These are phyloP conservation scores for Patellifolia procumbens DNA, from an alignment of 179 eudicot species.

Conservation along the genomic window DNA sequence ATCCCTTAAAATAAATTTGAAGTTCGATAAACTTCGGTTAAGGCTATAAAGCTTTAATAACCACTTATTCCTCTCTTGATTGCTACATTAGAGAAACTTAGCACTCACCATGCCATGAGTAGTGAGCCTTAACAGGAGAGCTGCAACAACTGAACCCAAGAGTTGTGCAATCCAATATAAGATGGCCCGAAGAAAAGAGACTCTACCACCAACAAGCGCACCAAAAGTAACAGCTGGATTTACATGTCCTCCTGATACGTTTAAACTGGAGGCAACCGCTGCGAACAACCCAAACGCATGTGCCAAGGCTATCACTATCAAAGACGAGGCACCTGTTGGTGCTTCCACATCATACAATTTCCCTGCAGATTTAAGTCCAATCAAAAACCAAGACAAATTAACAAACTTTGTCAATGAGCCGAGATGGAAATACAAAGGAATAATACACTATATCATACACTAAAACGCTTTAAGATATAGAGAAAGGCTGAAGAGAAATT, in stretches of 20 bases:
- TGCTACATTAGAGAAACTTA: neutral
- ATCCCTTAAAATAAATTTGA: no score
- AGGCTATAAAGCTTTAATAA: no score
- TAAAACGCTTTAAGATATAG: no score
- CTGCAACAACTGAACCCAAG: conserved; percentile 72
- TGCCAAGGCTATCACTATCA: conserved; percentile 66
- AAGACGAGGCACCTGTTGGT: conserved; percentile 49
- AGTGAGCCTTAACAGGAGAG: conserved; percentile 56
- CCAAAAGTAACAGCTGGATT: conserved; percentile 94
- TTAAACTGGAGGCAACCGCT: conserved; percentile 75
- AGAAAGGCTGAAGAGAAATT: no score
- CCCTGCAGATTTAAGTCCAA: conserved; percentile 35
- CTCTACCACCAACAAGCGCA: conserved; percentile 82
- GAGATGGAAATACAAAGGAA: no score
- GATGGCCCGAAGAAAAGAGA: conserved; percentile 69
- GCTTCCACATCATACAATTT: conserved; percentile 55
- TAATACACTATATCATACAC: no score
- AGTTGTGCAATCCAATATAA: conserved; percentile 87
- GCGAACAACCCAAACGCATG: conserved; percentile 74
- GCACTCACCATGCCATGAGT: conserved; percentile 70
- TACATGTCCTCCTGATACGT: conserved; percentile 86
- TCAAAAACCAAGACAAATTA: neutral
- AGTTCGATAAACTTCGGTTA: no score
- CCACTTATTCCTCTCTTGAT: neutral
- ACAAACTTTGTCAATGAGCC: no score